A percentile compares a stretch with the other conserved stretches of the same genome.
Conservation (phyloP, 2,329 filamentous ascomycete species). For the Pseudogymnoascus sp. region DNA sequence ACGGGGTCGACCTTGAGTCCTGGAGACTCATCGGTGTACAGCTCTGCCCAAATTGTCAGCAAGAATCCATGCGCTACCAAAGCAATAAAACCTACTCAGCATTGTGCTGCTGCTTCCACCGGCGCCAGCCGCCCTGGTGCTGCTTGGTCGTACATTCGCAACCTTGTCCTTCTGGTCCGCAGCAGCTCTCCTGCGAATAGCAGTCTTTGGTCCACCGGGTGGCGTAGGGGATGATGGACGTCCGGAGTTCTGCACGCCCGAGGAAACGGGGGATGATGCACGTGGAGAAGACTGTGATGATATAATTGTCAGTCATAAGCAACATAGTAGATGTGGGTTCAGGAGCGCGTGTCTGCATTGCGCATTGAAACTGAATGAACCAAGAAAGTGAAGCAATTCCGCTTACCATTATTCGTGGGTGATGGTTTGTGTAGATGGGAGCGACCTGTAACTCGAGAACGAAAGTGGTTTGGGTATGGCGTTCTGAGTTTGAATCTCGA, state of each 20-base stretch:
- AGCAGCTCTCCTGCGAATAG: conserved; percentile 88
- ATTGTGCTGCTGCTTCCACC: conserved; percentile 97
- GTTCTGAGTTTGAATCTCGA: conserved; percentile 4
- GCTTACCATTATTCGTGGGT: neutral
- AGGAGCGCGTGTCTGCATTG: neutral
- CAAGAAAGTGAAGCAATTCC: neutral
- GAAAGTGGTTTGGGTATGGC: conserved; percentile 3
- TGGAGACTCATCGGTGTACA: conserved; percentile 98
- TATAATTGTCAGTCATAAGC: neutral
- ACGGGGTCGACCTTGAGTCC: conserved; percentile 97
- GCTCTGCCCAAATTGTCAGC: conserved; percentile 43
- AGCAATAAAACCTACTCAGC: conserved; percentile 64
- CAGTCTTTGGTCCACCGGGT: conserved; percentile 89
- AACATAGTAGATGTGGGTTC: neutral
- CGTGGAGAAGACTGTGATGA: conserved; percentile 29
- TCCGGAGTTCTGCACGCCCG: conserved; percentile 55
- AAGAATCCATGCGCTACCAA: neutral
- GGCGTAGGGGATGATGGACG: conserved; percentile 82
- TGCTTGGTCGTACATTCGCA: conserved; percentile 86
- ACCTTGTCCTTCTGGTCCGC: conserved; percentile 97
- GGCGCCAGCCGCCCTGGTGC: conserved; percentile 86
- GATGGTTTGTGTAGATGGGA: neutral
- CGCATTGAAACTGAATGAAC: neutral
- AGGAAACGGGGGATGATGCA: conserved; percentile 51
- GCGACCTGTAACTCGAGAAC: conserved; percentile 2